Evolutionary conservation across 345 rosid genomes (phyloP), one percentile per base, ranked within the genome.

Genomic region (Eucalyptus fibrosa): DNA sequence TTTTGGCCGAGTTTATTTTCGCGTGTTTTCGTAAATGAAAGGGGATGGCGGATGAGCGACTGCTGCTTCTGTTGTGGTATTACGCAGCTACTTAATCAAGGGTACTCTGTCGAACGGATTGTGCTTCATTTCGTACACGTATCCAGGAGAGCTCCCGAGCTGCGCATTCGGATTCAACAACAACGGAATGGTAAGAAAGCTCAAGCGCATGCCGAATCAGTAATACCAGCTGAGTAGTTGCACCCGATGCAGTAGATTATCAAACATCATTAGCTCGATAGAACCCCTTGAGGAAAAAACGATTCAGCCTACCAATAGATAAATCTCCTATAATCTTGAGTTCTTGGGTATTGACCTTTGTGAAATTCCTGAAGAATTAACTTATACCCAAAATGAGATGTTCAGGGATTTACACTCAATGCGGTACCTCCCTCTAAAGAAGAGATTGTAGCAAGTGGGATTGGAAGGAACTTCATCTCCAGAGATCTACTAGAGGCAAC

Each of bases 81-180:
- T 87, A 55, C 90, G 89, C 94, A 95, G 95, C 72, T 94, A 94
- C 88, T 62, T 94, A 89, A 87, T 95, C 87, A 94, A 87, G 87
- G 93, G 92, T 50, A 93, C 87, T 50, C 89, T 94, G 89, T 67
- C 94, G 40, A 92, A 83, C 86, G 93, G 94, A 28, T 19, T 88
- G 40, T 89, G 91, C 49, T 95, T 93, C 89, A 44, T 91, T 60
- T 92, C 94, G 40, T 95, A 95, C 88, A 92, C 96, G 12, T 95
- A 93, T 34, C 95, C 97, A n/a, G 97, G 95, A 88, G 97, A 94
- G 92, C 95, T 94, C 55, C 97, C 96, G 18, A 95, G 95, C 91
- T 94, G 96, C 50, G 96, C 96, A 19, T 93, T 94, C 59, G 96
- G 96, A 89, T 92, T 93, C 91, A 95, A 93, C 86, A 92, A 59